A percentile compares a stretch with the other conserved stretches of the same genome.
These are phyloP conservation scores for Harringtonia aguacate DNA, from an alignment of 2,329 filamentous ascomycete genomes.

Conservation along the genomic window DNA sequence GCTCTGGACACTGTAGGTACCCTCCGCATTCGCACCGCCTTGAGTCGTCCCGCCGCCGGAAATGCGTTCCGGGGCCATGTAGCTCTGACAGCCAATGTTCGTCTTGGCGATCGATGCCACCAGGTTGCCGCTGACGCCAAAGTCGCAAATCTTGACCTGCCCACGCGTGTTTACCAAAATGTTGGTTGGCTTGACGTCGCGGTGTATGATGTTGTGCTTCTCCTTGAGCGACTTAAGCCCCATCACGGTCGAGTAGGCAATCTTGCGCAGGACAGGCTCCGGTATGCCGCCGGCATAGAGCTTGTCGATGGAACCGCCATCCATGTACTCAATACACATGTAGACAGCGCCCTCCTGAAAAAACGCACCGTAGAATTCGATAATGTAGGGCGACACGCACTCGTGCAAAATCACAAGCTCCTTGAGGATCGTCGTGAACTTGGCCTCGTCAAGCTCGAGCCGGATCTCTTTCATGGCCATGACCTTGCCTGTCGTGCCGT, in stretches of 20 bases:
- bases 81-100: constrained; percentile 97
- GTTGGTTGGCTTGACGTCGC: constrained; percentile 98
- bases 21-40: constrained; percentile 57
- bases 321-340: constrained; percentile 99
- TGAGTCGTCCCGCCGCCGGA: constrained; percentile 72
- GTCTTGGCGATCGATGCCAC: constrained; percentile 97
- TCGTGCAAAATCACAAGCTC: constrained; percentile 93
- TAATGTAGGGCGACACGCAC: constrained; percentile 90
- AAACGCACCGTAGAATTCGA: constrained; percentile 97
- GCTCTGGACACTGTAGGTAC: constrained; percentile 94
- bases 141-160: constrained; percentile 97
- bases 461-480: constrained; percentile 99
- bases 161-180: constrained; percentile 84
- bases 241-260: constrained; percentile 80
- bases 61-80: constrained; percentile 97
- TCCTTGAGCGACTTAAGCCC: constrained; percentile 91
- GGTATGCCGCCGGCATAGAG: constrained; percentile 85
- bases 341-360: constrained; percentile 98
- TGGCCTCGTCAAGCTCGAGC: constrained; percentile 88
- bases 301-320: constrained; percentile 95
- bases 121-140: constrained; percentile 91
- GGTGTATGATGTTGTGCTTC: constrained; percentile 97
- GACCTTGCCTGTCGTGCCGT: constrained; percentile 57
- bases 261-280: constrained; percentile 78
- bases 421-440: constrained; percentile 95